These are phyloP conservation scores for Baorangia bicolor DNA, from an alignment of 768 basidiomycete species.

Conservation along the genomic window DNA sequence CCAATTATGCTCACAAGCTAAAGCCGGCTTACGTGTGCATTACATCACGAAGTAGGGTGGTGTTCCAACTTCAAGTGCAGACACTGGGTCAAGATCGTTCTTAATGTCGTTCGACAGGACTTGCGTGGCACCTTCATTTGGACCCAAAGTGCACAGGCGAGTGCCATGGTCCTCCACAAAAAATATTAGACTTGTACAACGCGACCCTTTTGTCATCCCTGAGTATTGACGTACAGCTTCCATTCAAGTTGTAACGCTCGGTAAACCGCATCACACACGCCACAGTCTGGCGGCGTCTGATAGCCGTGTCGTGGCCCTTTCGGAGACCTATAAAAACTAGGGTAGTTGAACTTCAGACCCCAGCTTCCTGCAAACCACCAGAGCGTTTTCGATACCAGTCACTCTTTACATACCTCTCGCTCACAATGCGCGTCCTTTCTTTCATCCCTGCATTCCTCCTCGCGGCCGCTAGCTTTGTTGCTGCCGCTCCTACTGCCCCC, in stretches of 20 bases:
- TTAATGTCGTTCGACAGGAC: neutral
- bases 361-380: neutral
- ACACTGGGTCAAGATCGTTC: neutral
- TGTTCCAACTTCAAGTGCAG: neutral
- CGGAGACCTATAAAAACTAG: slow-evolving; percentile 2
- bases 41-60: neutral
- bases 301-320: neutral
- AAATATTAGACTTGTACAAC: neutral
- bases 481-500: slow-evolving; percentile 17
- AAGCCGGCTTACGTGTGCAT: neutral
- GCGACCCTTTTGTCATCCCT: neutral
- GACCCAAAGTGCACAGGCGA: too few species aligned
- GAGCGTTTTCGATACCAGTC: slow-evolving; percentile 4
- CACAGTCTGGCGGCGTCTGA: too few species aligned
- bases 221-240: neutral
- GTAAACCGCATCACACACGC: too few species aligned
- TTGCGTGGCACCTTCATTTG: neutral
- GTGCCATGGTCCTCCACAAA: neutral
- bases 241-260: neutral
- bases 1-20: too few species aligned
- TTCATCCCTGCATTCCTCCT: slow-evolving; percentile 21
- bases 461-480: slow-evolving; percentile 16
- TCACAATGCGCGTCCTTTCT: slow-evolving; percentile 27
- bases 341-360: fast-evolving
- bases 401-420: slow-evolving; percentile 8